These are phyloP conservation scores for Rhodofomes roseus DNA, from an alignment of 1,284 basidiomycete genomes.

Conservation along the genomic window DNA sequence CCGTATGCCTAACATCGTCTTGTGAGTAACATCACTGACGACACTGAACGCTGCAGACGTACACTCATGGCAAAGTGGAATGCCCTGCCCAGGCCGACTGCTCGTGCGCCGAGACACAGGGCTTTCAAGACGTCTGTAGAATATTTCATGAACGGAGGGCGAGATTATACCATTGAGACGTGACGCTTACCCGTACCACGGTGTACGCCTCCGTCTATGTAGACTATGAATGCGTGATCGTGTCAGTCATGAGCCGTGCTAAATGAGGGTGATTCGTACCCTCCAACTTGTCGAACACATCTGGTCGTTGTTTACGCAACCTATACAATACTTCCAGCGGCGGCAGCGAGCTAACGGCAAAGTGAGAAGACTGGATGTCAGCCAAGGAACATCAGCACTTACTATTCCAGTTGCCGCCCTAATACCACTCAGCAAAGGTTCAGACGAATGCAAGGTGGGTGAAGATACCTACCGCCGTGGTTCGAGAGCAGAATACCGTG, in stretches of 20 bases:
- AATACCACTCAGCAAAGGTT: neutral
- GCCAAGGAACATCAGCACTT: slow-evolving; percentile 19
- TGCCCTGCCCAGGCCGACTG: slow-evolving; percentile 85
- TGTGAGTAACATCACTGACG: neutral
- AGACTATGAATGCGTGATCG: slow-evolving; percentile 46
- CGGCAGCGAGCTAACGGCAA: slow-evolving; percentile 51
- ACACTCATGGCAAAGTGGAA: slow-evolving; percentile 90
- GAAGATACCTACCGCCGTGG: slow-evolving; percentile 69
- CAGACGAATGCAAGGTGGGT: slow-evolving; percentile 2
- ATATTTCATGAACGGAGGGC: neutral
- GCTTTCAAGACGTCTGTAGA: slow-evolving; percentile 81
- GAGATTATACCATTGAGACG: neutral
- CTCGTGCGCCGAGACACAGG: slow-evolving; percentile 85
- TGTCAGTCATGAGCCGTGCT: neutral
- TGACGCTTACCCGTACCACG: slow-evolving; percentile 68
- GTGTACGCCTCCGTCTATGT: slow-evolving; percentile 85
- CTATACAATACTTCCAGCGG: slow-evolving; percentile 75
- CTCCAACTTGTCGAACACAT: slow-evolving; percentile 72
- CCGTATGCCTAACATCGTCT: slow-evolving; percentile 64
- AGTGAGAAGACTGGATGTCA: neutral
- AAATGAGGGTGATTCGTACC: slow-evolving; percentile 40
- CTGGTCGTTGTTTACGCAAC: slow-evolving; percentile 68
- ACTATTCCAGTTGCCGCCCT: slow-evolving; percentile 85
- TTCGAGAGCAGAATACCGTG: slow-evolving; percentile 90
- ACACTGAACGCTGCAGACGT: slow-evolving; percentile 20